These are phyloP conservation scores for Lathyrus sativus DNA, from an alignment of 306 rosid species.

Conservation along the genomic window DNA sequence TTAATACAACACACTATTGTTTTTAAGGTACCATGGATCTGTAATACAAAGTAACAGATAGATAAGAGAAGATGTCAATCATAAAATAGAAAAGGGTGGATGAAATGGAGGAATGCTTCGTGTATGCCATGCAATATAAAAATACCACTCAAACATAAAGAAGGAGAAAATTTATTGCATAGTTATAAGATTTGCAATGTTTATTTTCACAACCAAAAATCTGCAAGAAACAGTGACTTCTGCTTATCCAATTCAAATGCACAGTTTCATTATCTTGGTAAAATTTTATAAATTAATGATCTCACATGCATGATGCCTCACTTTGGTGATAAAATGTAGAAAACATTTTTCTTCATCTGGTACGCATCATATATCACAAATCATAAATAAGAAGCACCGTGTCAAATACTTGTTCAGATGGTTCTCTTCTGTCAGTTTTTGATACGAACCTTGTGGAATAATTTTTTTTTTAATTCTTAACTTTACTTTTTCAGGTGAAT, in stretches of 20 bases:
- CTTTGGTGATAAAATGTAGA: not conserved
- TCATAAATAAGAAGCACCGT: not conserved
- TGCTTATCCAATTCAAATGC: not conserved
- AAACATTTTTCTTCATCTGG: not conserved
- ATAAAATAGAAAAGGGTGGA: not conserved
- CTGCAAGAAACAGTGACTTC: not conserved
- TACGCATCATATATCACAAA: not conserved
- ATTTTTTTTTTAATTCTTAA: not conserved
- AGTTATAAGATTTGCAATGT: not conserved
- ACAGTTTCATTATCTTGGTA: not conserved
- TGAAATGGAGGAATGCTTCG: not conserved
- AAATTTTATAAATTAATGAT: not conserved
- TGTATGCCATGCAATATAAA: not conserved
- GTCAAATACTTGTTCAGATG: not conserved
- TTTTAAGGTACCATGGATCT: not conserved
- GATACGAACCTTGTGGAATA: not conserved
- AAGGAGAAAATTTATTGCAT: not conserved
- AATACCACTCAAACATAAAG: not conserved
- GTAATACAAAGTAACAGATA: not conserved
- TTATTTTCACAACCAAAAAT: not conserved
- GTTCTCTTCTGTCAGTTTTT: slow-evolving; percentile 4
- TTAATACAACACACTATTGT: not conserved
- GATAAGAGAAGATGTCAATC: not conserved
- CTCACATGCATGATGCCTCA: not conserved
- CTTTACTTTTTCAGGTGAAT: slow-evolving; percentile 70